Conservation (phyloP, 2,329 filamentous ascomycete genomes). For the Aureobasidium lini region DNA sequence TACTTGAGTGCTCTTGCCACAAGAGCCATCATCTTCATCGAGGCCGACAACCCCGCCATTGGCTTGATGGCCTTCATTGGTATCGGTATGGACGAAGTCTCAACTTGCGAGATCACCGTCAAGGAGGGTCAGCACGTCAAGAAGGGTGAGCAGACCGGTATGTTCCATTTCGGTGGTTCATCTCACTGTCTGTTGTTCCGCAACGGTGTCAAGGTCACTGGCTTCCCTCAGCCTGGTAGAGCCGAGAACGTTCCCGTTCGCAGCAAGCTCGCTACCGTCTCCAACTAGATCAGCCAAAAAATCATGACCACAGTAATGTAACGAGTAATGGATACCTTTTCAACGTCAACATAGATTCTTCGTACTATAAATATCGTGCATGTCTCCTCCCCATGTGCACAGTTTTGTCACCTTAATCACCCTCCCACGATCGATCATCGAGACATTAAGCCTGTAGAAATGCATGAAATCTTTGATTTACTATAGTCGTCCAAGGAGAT, state of each 20-base stretch:
- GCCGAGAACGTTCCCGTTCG: slow-evolving; percentile 31
- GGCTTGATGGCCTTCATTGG: slow-evolving; percentile 64
- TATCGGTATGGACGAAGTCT: slow-evolving; percentile 72
- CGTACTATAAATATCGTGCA: too few relatives aligned
- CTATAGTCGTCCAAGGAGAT: too few relatives aligned
- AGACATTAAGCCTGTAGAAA: too few relatives aligned
- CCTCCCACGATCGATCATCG: too few relatives aligned
- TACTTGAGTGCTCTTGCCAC: slow-evolving; percentile 63
- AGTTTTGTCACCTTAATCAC: too few relatives aligned
- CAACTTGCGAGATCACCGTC: slow-evolving; percentile 62
- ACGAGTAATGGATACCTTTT: neutral
- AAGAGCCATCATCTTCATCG: slow-evolving; percentile 60
- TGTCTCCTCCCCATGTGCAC: too few relatives aligned
- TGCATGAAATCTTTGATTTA: too few relatives aligned
- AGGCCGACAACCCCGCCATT: slow-evolving; percentile 60
- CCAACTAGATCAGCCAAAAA: neutral
- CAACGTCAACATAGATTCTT: neutral
- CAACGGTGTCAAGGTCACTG: slow-evolving; percentile 42
- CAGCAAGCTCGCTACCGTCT: slow-evolving; percentile 8
- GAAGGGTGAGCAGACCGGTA: slow-evolving; percentile 66
- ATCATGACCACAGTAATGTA: neutral
- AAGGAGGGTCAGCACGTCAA: slow-evolving; percentile 55
- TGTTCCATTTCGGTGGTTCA: slow-evolving; percentile 75
- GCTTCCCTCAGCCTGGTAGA: slow-evolving; percentile 26
- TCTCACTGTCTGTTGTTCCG: slow-evolving; percentile 63